Conservation (phyloP, 305 asterid species). For the Solanum aculeatissimum region DNA sequence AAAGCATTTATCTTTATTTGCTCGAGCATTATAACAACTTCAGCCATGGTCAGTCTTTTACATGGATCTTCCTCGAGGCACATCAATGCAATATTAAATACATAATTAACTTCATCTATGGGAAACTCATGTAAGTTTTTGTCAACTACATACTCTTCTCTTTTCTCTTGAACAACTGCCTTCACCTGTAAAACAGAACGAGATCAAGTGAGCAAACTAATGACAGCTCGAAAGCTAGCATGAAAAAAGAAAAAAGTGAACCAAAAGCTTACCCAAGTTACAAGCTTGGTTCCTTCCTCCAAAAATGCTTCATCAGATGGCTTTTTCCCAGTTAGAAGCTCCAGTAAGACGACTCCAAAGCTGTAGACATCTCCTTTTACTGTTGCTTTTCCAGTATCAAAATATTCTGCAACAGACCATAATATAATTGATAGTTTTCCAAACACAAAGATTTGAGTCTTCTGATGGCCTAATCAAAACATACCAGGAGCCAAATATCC, state of each 20-base stretch:
- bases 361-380: conserved; percentile 84
- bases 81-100: conserved; percentile 47
- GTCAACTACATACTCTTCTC: conserved; percentile 63
- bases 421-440: neutral
- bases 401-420: conserved; percentile 52
- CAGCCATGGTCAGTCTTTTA: conserved; percentile 66
- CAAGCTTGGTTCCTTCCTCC: conserved; percentile 93
- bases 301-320: conserved; percentile 69
- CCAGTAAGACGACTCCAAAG: conserved; percentile 83
- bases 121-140: conserved; percentile 35
- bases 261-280: conserved; percentile 59
- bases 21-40: conserved; percentile 69
- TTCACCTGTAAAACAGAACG: conserved; percentile 46
- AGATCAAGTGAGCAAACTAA: neutral
- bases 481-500: conserved; percentile 91
- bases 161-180: conserved; percentile 62
- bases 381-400: conserved; percentile 89
- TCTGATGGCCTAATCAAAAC: neutral
- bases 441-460: neutral
- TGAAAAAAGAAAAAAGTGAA: neutral
- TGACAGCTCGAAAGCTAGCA: neutral
- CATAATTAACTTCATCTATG: conserved; percentile 40
- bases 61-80: conserved; percentile 73
- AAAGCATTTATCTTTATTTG: conserved; percentile 29
- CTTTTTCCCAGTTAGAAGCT: conserved; percentile 71